Base-by-base conservation (phyloP, 306 rosid species). In the Ormosia emarginata region DNA sequence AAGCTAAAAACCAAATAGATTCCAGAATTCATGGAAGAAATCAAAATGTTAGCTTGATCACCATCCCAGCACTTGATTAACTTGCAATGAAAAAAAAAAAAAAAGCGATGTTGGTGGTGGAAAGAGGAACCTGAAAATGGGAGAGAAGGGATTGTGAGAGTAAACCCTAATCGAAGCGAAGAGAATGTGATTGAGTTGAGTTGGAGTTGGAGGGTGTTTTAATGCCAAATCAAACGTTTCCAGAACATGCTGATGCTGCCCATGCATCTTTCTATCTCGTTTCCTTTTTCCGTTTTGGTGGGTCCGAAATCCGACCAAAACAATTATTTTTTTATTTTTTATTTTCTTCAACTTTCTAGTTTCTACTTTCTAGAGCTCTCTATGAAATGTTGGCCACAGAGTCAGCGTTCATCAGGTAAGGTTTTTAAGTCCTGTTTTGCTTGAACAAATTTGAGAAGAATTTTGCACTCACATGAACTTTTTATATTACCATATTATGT, bases 81-180 rank as follows among this genome's bases (percentile, higher is more conserved):
- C 10, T 24, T 52, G 9, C 36, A 56, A 74, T 10, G 24, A 29
- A 6, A 15, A 41, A 18, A 68, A 14, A 4, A 68, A 4, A 2
- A 41, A 13, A 29, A 63, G 43, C 1, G 5, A 34, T 2, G 9
- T 1, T 71, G 33, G 36, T 39, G 47, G 24, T 3, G 30, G 41
- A 15, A 58, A 71, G 13, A 46, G 37, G 49, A 47, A 71, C 84
- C 73, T 71, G 79, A 71, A 56, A 71, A 44, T 34, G 75, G 24
- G 61, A 47, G 13, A 49, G 8, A 7, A 11, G 3, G 3, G 18
- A 3, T 11, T 46, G 12, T 8, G 24, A 66, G 46, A 59, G 66
- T 1, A 14, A 41, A 40, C 71, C 40, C 73, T 47, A 62, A 79
- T 58, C 66, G 55, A 46, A 36, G 53, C 12, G 78, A 77, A 78